Base-by-base conservation (phyloP, 2,329 filamentous ascomycete species). In the Trichoderma brevicompactum region DNA sequence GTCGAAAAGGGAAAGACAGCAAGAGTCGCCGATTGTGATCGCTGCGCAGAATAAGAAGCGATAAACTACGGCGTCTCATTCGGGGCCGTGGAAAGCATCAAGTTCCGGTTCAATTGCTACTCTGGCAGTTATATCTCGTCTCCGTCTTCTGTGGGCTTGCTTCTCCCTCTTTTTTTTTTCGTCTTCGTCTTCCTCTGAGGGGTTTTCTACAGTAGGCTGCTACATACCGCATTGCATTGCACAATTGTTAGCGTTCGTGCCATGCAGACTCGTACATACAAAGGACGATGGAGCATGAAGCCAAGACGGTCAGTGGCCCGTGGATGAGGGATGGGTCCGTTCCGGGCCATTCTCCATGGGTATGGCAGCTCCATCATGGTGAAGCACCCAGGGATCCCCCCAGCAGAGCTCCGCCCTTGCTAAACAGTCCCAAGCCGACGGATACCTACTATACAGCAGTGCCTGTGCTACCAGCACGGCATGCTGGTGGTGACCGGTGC, bases 331-430 rank as follows among this genome's bases (percentile, higher is more conserved):
- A 53, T 43, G 49, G 59, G 23, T 41, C 49, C 59, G 40, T 54
- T 63, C 59, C 49, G 49, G 19, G 56, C 56, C 56, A 60, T 32
- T 38, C 32, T 50, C 56, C 56, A 60, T 50, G 56, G 34, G 44
- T 38, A 8, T 9, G 32, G 49, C 58, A 44, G 41, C 49, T 36
- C 60, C 48, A 63, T 54, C 60, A 46, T 63, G 60, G 49, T 63
- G 60, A 63, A 23, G 60, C 60, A 63, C 40, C 28, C 60, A 63
- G 60, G 60, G 49, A 63, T 63, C 60, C 60, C 34, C 55, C 60
- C 48, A 54, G 60, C 38, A 5, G 44, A 46, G 49, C 60, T 54
- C 49, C 49, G 60, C 60, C 46, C 40, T 4, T 63, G 60, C 49
- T 63, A 34, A 54, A 44, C 49, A 54, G 49, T 63, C 40, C 60